phyloP scores from a whole-genome alignment of 768 basidiomycete species.

The Roridomyces roridus region DNA sequence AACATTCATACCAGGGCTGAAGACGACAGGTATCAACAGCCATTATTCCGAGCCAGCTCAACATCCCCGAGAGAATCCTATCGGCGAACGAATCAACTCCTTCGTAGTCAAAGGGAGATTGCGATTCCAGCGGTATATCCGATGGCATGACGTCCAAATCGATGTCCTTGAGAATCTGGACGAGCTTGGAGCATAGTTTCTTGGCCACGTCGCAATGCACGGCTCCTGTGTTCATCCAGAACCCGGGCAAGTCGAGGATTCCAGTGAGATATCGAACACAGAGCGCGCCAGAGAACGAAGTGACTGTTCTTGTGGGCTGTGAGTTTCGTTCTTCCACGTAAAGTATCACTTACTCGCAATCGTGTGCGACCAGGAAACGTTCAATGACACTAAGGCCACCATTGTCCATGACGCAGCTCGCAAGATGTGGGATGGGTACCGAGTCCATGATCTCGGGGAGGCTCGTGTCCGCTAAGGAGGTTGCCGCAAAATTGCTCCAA shows the following conservation, averaged over 20 bases:
- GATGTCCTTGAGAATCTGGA: background rate
- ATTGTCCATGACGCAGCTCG: too few species aligned
- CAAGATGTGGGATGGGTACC: too few species aligned
- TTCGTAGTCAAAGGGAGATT: background rate
- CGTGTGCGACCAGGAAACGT: too few species aligned
- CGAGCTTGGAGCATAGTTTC: background rate
- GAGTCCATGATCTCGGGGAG: too few species aligned
- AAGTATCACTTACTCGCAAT: too few species aligned
- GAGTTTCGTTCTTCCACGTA: too few species aligned
- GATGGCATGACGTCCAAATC: background rate
- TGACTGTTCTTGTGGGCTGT: too few species aligned
- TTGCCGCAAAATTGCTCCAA: too few species aligned
- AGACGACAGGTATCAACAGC: background rate
- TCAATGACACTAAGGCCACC: too few species aligned
- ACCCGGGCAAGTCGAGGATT: background rate
- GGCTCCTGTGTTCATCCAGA: background rate
- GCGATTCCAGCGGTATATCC: background rate
- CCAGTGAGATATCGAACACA: conserved; percentile 1
- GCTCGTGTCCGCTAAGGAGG: too few species aligned
- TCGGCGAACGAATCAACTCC: background rate
- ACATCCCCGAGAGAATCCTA: background rate
- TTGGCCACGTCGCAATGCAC: background rate
- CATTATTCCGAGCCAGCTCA: background rate
- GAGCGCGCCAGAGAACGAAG: too few species aligned
- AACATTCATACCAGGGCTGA: background rate